Base-by-base conservation (phyloP, 345 rosid species). In the Orychophragmus violaceus region DNA sequence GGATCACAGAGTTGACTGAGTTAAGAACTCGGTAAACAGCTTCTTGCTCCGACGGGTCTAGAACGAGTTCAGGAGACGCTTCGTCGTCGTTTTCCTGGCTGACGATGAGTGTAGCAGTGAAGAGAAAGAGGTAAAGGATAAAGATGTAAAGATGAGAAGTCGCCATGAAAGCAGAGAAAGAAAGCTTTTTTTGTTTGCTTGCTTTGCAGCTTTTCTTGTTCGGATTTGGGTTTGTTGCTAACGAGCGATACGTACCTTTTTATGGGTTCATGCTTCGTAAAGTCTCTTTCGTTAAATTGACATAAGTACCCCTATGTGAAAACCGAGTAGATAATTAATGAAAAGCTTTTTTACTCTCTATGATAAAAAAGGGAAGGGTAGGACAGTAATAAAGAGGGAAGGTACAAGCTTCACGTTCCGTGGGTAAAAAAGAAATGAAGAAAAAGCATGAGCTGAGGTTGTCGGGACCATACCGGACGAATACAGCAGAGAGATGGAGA, bases 11-110 rank as follows among this genome's bases (percentile, higher is more conserved):
- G 83, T 87, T 85, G 52, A 87, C 48, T 12, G 87, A 76, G 39
- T 69, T 53, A 2, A 87, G 87, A 45, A 87, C 84, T 56, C 68
- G 62, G 46, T 77, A 85, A 30, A 79, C 69, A 0, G 88, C 49
- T 12, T 87, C 81, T 71, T 79, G 95, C 77, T 87, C 89, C 46
- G 74, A 71, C 2, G 82, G 59, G 76, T 80, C 52, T 19, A 87
- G 84, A 5, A 76, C 33, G 3, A 82, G 83, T 39, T 66, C 77
- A 19, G 77, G 62, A 6, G 14, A 27, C 1, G 17, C 0, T 9
- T 11, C 9, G 17, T 36, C 71, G 60, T 64, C 41, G 28, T 66
- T 79, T 29, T 65, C 77, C 5, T 71, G 62, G 3, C 75, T 64
- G 14, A 67, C 3, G 62, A 29, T 18, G 58, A 35, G 0, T 8